Conservation (phyloP, 1,139 yeast species). For the Taphrina deformans region DNA sequence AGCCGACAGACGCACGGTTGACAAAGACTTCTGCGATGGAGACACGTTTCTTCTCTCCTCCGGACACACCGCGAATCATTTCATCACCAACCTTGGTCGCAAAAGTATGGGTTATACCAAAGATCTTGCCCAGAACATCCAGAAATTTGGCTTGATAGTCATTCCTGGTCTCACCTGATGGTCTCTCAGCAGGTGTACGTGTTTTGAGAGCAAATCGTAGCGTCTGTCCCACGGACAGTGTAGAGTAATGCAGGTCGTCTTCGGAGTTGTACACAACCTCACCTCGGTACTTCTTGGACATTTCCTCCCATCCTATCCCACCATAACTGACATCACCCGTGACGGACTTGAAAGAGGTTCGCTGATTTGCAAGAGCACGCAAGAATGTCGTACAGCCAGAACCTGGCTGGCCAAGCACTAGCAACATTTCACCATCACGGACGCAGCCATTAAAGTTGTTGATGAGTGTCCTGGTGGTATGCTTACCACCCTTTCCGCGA, state of each 20-base stretch:
- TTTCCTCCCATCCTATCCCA: conserved; percentile 21
- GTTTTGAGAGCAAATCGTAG: conserved; percentile 59
- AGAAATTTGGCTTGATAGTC: conserved; percentile 59
- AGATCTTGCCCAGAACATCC: conserved; percentile 64
- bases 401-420: conserved; percentile 66
- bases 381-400: conserved; percentile 56
- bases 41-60: conserved; percentile 83
- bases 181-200: conserved; percentile 61
- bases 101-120: conserved; percentile 67
- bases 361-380: conserved; percentile 57
- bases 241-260: conserved; percentile 67
- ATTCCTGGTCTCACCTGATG: conserved; percentile 66
- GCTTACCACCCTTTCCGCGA: not conserved
- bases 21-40: conserved; percentile 69
- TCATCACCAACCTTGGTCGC: conserved; percentile 72
- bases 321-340: conserved; percentile 34
- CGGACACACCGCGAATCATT: conserved; percentile 74
- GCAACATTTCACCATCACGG: conserved; percentile 56
- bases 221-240: conserved; percentile 69
- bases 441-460: conserved; percentile 50
- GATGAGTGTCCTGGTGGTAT: conserved; percentile 44
- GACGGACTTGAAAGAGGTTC: conserved; percentile 56
- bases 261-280: conserved; percentile 41
- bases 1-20: conserved; percentile 61
- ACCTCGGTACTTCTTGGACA: conserved; percentile 31